Conservation (phyloP, 2,329 filamentous ascomycete genomes). For the Colletotrichum australisinense region DNA sequence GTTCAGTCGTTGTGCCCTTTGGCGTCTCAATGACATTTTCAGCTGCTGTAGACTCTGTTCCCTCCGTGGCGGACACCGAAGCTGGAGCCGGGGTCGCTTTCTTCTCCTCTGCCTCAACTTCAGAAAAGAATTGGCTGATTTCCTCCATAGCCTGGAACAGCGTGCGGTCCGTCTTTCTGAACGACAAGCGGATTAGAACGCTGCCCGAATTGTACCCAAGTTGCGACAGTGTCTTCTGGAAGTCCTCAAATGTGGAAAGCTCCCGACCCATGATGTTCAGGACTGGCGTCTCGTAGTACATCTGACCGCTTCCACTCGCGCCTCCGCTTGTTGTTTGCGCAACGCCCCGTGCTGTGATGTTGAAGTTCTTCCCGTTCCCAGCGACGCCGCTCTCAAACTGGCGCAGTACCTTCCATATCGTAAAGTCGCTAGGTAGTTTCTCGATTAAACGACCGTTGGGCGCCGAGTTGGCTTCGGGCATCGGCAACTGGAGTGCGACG, state of each 20-base stretch:
- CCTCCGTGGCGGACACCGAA: constrained; percentile 13
- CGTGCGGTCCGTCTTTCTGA: constrained; percentile 80
- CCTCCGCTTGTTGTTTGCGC: constrained; percentile 68
- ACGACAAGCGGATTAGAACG: constrained; percentile 81
- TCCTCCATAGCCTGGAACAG: constrained; percentile 87
- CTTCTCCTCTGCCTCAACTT: constrained; percentile 49
- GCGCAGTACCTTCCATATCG: constrained; percentile 88
- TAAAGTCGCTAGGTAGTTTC: constrained; percentile 89
- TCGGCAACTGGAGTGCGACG: constrained; percentile 87
- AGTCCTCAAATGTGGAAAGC: constrained; percentile 79
- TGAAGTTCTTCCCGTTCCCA: constrained; percentile 71
- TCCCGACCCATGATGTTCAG: constrained; percentile 87
- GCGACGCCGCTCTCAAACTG: constrained; percentile 85
- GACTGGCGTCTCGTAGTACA: constrained; percentile 90
- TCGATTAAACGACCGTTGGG: constrained; percentile 78
- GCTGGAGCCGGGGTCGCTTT: constrained; percentile 34
- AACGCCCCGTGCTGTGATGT: constrained; percentile 87
- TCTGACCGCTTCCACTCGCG: constrained; percentile 73
- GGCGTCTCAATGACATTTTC: constrained; percentile 7
- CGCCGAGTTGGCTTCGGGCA: constrained; percentile 72
- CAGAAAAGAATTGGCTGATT: constrained; percentile 80
- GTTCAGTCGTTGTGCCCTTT: not conserved
- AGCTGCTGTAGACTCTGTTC: constrained; percentile 30
- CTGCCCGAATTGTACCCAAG: constrained; percentile 89
- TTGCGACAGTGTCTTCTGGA: constrained; percentile 90